Percentiles rank a stretch among this genome's conserved stretches.
These are phyloP conservation scores for Beauveria asiatica DNA, from an alignment of 2,329 filamentous ascomycete genomes.

Conservation along the genomic window DNA sequence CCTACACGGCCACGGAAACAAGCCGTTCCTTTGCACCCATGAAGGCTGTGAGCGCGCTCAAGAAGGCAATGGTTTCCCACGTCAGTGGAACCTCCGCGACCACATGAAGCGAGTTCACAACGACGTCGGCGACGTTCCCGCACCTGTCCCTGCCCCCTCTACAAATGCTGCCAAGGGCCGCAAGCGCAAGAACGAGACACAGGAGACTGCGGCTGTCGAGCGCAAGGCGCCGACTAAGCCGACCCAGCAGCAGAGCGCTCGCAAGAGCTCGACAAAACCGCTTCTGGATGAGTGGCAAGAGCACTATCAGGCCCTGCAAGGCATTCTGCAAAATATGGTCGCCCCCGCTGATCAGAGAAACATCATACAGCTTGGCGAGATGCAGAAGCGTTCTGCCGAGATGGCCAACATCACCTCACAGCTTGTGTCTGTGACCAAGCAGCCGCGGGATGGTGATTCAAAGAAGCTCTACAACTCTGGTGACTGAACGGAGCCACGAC, in stretches of 20 bases:
- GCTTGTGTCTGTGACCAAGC: background rate
- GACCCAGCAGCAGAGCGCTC: conserved; percentile 24
- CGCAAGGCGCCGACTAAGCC: conserved; percentile 43
- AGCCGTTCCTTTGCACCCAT: conserved; percentile 84
- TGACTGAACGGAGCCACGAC: background rate
- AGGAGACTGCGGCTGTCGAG: conserved; percentile 31
- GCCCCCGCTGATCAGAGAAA: conserved; percentile 45
- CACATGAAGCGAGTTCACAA: conserved; percentile 95
- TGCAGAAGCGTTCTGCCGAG: conserved; percentile 40
- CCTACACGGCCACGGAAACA: conserved; percentile 88
- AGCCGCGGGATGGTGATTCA: background rate
- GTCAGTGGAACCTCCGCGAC: conserved; percentile 91
- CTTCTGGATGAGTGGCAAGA: conserved; percentile 49
- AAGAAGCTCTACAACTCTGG: conserved; percentile 7
- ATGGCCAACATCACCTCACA: conserved; percentile 40
- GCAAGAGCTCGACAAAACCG: conserved; percentile 28
- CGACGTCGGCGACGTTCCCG: conserved; percentile 36
- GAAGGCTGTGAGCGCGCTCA: conserved; percentile 78
- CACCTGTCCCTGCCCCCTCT: conserved; percentile 33
- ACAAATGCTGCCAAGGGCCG: conserved; percentile 35
- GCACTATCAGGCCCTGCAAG: conserved; percentile 55
- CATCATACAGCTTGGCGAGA: conserved; percentile 43
- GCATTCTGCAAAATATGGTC: conserved; percentile 42
- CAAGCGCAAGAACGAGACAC: conserved; percentile 49
- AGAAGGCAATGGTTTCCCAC: conserved; percentile 80